Evolutionary conservation across 306 rosid species (phyloP).

Genomic region (Leucaena leucocephala): DNA sequence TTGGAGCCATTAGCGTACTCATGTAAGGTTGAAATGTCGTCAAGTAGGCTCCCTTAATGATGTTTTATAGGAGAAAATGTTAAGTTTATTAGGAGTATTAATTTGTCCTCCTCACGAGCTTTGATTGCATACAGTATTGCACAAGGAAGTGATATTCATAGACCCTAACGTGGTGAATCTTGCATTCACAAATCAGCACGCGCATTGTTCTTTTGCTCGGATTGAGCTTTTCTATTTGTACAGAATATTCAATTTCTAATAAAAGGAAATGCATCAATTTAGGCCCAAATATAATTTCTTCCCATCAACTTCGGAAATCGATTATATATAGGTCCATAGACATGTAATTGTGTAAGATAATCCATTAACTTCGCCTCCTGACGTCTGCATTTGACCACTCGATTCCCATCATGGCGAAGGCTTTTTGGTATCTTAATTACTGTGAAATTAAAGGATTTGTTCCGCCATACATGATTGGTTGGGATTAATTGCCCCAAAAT

Average conservation of each 20-base stretch:
- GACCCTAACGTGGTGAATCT: slow-evolving; percentile 12
- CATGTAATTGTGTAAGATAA: not conserved
- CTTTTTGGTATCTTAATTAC: not conserved
- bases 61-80: not conserved
- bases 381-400: not conserved
- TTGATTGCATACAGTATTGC: not conserved
- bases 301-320: not conserved
- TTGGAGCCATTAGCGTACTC: slow-evolving; percentile 29
- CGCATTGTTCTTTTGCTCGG: slow-evolving; percentile 37
- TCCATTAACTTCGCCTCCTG: not conserved
- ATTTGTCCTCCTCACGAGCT: not conserved
- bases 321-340: not conserved
- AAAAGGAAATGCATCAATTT: slow-evolving; percentile 36
- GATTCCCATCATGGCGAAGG: not conserved
- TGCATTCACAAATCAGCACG: not conserved
- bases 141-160: slow-evolving; percentile 16
- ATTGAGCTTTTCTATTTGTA: slow-evolving; percentile 54
- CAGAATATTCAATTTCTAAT: slow-evolving; percentile 46
- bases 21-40: slow-evolving; percentile 30
- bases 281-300: not conserved
- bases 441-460: not conserved
- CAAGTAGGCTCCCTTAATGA: not conserved
- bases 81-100: not conserved
- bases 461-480: not conserved
- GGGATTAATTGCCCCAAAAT: not conserved